Evolutionary conservation across 148 eudicot genomes (phyloP).

Genomic region (Heliosperma pusillum): DNA sequence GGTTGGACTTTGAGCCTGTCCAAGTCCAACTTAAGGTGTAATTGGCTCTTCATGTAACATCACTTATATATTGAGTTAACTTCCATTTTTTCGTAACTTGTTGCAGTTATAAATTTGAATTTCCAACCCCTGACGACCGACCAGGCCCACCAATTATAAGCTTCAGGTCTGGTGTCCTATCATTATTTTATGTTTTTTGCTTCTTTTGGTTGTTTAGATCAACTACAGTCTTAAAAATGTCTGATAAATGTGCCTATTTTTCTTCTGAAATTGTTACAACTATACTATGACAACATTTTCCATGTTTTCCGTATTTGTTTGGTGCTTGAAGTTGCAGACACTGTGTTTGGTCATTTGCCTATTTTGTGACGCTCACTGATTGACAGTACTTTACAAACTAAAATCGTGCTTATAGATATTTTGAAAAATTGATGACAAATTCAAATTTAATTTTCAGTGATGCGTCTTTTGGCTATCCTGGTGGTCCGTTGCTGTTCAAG

Average conservation of each 20-base stretch:
- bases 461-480: slow-evolving; percentile 98
- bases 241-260: no score
- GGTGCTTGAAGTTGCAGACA: not conserved
- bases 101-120: slow-evolving; percentile 96
- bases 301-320: slow-evolving; percentile 2
- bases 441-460: slow-evolving; percentile 59
- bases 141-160: slow-evolving; percentile 98
- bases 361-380: not conserved
- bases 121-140: slow-evolving; percentile 98
- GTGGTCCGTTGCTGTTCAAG: slow-evolving; percentile 86
- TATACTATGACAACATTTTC: not conserved
- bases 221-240: no score
- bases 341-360: not conserved
- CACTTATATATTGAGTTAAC: slow-evolving; percentile 8
- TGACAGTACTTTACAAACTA: not conserved
- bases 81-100: slow-evolving; percentile 16
- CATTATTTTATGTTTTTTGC: slow-evolving; percentile 2
- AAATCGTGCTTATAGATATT: not conserved
- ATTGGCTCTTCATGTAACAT: slow-evolving; percentile 8
- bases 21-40: not conserved
- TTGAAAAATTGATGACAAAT: slow-evolving; percentile 4
- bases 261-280: not conserved
- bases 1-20: not conserved
- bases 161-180: slow-evolving; percentile 65
- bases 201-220: slow-evolving; percentile 1